phyloP scores from a whole-genome alignment of 108 stramenopile species.

The Stephanodiscus triporus region DNA sequence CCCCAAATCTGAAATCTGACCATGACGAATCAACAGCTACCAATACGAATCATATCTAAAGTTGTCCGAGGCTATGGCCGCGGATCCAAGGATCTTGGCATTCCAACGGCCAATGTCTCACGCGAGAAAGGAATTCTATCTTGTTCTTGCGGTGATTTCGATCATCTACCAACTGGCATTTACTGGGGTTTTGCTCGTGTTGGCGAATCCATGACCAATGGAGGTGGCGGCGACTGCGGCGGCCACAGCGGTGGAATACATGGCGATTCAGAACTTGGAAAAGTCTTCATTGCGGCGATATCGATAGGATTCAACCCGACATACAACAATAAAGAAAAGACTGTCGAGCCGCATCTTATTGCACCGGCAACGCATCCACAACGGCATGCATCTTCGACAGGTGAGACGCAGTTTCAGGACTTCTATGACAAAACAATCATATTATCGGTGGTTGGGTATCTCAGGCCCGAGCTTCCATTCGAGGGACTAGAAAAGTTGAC shows the following conservation, averaged over 20 bases:
- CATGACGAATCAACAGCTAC: constrained; percentile 44
- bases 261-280: constrained; percentile 23
- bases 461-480: constrained; percentile 87
- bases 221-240: background rate
- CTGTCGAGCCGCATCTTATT: constrained; percentile 87
- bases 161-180: constrained; percentile 77
- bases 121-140: constrained; percentile 25
- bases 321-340: constrained; percentile 77
- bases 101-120: constrained; percentile 88
- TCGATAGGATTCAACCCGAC: constrained; percentile 94
- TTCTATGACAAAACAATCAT: constrained; percentile 83
- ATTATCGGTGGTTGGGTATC: constrained; percentile 78
- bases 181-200: constrained; percentile 87
- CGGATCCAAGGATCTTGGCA: constrained; percentile 87
- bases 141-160: constrained; percentile 54
- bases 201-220: constrained; percentile 24
- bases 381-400: constrained; percentile 63
- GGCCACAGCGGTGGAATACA: background rate
- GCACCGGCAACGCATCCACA: constrained; percentile 50
- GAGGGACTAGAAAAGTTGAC: constrained; percentile 86
- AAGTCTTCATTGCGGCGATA: constrained; percentile 60
- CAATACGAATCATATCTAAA: constrained; percentile 70
- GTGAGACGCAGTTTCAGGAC: constrained; percentile 78
- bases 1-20: background rate
- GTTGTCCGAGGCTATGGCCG: constrained; percentile 84